Conservation (phyloP, 441 rosid genomes). For the Erodium texanum region DNA sequence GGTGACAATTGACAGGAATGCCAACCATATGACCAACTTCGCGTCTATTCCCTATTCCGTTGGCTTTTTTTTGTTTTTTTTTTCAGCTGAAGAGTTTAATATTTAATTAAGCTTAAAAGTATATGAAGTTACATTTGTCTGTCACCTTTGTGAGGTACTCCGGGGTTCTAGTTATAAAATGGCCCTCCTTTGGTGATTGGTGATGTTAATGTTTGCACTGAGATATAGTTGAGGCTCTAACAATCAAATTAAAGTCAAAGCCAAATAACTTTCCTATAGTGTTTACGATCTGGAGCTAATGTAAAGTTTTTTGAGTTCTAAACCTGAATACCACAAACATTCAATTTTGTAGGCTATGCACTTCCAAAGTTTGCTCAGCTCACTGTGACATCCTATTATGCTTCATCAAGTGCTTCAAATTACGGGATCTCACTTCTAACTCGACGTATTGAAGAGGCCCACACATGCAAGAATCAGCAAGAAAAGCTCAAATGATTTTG, state of each 20-base stretch:
- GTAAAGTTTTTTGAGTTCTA: neutral
- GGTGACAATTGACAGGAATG: too few species aligned
- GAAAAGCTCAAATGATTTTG: conserved; percentile 24
- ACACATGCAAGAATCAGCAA: conserved; percentile 31
- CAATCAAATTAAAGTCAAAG: neutral
- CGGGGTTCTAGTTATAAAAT: too few species aligned
- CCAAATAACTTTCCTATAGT: neutral
- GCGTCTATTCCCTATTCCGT: too few species aligned
- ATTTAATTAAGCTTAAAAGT: too few species aligned
- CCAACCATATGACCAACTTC: too few species aligned
- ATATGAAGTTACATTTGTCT: too few species aligned
- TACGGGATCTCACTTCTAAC: conserved; percentile 75
- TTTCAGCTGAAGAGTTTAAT: too few species aligned
- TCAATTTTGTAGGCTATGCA: conserved; percentile 49
- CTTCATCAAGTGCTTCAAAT: conserved; percentile 80
- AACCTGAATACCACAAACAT: conserved; percentile 3
- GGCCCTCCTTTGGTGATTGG: too few species aligned
- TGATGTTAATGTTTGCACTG: too few species aligned
- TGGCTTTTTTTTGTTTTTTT: too few species aligned
- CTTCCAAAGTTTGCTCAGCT: conserved; percentile 81
- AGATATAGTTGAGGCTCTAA: neutral
- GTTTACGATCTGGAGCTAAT: neutral
- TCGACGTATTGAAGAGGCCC: conserved; percentile 43
- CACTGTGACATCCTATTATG: conserved; percentile 71
- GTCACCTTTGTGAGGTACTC: too few species aligned